Percentiles rank a stretch among this genome's conserved stretches.
These are phyloP conservation scores for Globisporangium polare DNA, from an alignment of 352 stramenopile genomes.

Conservation along the genomic window DNA sequence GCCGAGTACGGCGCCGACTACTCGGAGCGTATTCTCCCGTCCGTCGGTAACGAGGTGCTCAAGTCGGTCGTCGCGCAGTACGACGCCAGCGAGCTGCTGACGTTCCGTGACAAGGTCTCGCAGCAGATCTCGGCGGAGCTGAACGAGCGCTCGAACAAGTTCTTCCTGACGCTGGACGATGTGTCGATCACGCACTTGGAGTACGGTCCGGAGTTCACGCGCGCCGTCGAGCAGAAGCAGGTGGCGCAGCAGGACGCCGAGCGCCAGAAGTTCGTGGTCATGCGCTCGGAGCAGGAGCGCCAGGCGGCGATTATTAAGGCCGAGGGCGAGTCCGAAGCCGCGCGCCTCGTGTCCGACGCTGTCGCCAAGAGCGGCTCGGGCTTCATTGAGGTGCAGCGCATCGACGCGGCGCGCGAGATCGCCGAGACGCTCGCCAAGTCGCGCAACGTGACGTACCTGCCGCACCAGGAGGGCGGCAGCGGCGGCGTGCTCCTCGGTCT, in stretches of 20 bases:
- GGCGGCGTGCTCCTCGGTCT: constrained; percentile 83
- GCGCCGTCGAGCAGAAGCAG: constrained; percentile 99
- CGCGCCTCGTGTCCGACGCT: constrained; percentile 96
- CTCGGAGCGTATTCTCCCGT: constrained; percentile 98
- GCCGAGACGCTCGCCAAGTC: constrained; percentile 95
- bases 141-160: constrained; percentile 94
- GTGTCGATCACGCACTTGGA: constrained; percentile 99
- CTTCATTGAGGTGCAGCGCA: constrained; percentile 99
- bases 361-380: constrained; percentile 96
- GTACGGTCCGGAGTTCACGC: constrained; percentile 99
- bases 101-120: constrained; percentile 98
- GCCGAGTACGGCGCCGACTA: constrained; percentile 97
- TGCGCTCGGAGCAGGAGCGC: constrained; percentile 98
- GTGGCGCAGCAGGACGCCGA: constrained; percentile 99
- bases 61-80: constrained; percentile 97
- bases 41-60: constrained; percentile 96
- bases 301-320: constrained; percentile 90
- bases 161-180: constrained; percentile 98
- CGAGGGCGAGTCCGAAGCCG: constrained; percentile 98
- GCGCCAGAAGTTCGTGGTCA: constrained; percentile 98
- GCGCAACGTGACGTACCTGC: constrained; percentile 99
- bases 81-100: constrained; percentile 99
- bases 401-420: constrained; percentile 99
- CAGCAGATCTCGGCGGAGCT: constrained; percentile 96
- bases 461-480: constrained; percentile 84